Conservation (phyloP, 176 grass and related monocot species). For the Cenchrus americanus region DNA sequence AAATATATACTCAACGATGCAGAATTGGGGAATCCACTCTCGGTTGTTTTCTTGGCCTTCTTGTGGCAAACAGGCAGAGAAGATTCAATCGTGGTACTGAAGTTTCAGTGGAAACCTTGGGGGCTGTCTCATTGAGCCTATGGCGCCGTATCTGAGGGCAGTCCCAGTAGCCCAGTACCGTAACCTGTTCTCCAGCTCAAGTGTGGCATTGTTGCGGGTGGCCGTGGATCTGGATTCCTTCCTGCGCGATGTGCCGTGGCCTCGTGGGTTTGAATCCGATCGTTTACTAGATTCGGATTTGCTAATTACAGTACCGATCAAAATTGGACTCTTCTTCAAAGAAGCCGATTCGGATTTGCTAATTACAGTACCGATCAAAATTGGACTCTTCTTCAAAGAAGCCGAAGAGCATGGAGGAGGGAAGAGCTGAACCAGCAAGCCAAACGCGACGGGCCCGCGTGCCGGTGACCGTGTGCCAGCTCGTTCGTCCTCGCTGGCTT, state of each 20-base stretch:
- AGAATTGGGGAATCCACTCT: background rate
- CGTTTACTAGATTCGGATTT: background rate
- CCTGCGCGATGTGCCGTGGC: no score
- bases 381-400: background rate
- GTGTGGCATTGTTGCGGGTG: no score
- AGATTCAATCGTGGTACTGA: background rate
- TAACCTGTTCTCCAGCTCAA: no score
- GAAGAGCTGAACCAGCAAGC: background rate
- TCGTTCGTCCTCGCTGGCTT: background rate
- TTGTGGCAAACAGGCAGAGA: background rate
- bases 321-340: background rate
- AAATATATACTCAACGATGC: background rate
- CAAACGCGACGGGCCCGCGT: background rate
- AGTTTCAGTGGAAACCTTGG: background rate
- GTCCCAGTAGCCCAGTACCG: no score
- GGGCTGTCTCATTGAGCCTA: background rate
- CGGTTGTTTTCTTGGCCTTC: background rate
- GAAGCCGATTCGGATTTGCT: background rate
- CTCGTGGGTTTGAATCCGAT: no score
- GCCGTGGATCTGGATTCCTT: no score
- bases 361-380: background rate
- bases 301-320: background rate
- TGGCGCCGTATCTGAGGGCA: background rate
- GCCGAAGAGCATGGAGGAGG: background rate
- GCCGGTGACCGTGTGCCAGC: background rate